phyloP scores from a whole-genome alignment of 441 rosid genomes.

The Gossypium gossypioides region DNA sequence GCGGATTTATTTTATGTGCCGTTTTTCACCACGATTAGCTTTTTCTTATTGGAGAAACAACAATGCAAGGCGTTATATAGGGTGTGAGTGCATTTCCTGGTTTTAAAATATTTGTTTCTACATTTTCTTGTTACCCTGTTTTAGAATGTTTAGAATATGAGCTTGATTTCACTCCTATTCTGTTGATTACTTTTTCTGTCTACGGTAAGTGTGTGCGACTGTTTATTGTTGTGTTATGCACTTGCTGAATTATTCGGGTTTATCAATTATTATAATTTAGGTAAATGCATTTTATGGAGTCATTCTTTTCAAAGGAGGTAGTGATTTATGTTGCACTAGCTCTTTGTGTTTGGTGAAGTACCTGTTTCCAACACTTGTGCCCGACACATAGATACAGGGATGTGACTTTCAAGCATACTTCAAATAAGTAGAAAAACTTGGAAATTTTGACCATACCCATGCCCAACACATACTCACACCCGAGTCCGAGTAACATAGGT shows the following conservation, averaged over 20 bases:
- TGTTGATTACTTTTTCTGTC: not conserved
- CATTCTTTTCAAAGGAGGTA: not conserved
- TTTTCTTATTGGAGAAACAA: constrained; percentile 84
- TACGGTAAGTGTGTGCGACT: not conserved
- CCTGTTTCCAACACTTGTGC: too few relatives aligned
- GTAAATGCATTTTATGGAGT: not conserved
- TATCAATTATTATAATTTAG: not conserved
- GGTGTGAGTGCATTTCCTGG: constrained; percentile 75
- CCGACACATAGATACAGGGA: too few relatives aligned
- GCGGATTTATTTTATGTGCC: constrained; percentile 83
- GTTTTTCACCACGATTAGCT: constrained; percentile 86
- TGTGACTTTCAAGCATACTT: too few relatives aligned
- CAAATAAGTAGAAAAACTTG: too few relatives aligned
- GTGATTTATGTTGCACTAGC: too few relatives aligned
- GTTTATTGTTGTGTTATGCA: not conserved
- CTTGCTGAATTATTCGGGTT: not conserved
- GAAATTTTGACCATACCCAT: too few relatives aligned
- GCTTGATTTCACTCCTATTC: not conserved
- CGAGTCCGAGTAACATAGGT: too few relatives aligned
- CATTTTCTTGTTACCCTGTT: not conserved
- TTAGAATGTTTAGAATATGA: not conserved
- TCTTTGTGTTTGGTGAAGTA: too few relatives aligned
- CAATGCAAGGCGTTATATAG: constrained; percentile 95
- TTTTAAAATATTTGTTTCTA: constrained; percentile 8
- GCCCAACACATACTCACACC: too few relatives aligned